Conservation (phyloP, 2,329 filamentous ascomycete species). For the Fusarium temperatum region DNA sequence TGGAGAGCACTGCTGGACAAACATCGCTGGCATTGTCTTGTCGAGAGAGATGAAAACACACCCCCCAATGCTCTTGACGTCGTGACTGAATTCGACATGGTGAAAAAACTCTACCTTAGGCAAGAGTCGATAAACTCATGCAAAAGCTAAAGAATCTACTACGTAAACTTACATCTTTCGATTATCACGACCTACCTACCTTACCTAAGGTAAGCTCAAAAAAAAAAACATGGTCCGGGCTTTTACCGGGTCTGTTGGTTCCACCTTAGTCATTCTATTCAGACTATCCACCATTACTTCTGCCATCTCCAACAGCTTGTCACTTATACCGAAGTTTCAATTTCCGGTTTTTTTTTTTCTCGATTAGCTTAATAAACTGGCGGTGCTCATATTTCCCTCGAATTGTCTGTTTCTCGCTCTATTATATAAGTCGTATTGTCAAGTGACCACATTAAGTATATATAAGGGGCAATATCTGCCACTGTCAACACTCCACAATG, state of each 20-base stretch:
- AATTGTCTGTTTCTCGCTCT: not conserved
- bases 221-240: slow-evolving; percentile 39
- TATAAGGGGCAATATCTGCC: not conserved
- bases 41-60: slow-evolving; percentile 44
- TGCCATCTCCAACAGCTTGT: not conserved
- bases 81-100: slow-evolving; percentile 53
- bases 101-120: slow-evolving; percentile 10
- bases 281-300: slow-evolving; percentile 4
- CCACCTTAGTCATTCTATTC: slow-evolving; percentile 41
- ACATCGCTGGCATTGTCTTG: slow-evolving; percentile 54
- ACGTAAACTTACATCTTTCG: slow-evolving; percentile 41
- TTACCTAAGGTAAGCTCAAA: slow-evolving; percentile 20
- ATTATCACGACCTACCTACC: slow-evolving; percentile 22
- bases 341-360: not conserved
- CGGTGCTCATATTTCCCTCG: not conserved
- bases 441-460: slow-evolving; percentile 24
- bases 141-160: slow-evolving; percentile 31
- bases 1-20: slow-evolving; percentile 50
- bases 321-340: slow-evolving; percentile 20
- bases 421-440: slow-evolving; percentile 18
- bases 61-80: slow-evolving; percentile 50
- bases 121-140: slow-evolving; percentile 24
- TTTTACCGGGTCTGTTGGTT: slow-evolving; percentile 35
- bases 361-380: slow-evolving; percentile 5
- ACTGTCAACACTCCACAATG: slow-evolving; percentile 36